phyloP scores from a whole-genome alignment of 805 yeast genomes.

The Lachancea dasiensis region DNA sequence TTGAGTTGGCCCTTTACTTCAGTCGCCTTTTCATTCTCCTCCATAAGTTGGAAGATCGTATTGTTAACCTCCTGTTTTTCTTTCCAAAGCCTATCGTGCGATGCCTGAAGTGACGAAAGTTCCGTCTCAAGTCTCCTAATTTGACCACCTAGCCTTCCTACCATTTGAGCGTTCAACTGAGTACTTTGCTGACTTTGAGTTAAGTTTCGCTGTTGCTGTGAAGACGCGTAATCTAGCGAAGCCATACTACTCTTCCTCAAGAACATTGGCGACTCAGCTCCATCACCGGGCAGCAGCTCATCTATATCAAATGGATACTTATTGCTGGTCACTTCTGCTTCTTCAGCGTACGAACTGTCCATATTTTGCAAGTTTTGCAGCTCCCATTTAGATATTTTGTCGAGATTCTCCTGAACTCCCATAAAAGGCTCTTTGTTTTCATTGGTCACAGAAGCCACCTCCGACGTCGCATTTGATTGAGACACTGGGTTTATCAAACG shows the following conservation, averaged over 20 bases:
- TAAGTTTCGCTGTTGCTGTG: conserved; percentile 5
- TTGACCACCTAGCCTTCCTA: conserved; percentile 68
- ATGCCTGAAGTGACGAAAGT: conserved; percentile 56
- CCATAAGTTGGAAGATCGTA: conserved; percentile 57
- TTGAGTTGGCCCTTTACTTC: conserved; percentile 23
- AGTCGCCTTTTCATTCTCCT: conserved; percentile 39
- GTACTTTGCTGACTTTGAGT: conserved; percentile 5
- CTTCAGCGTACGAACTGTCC: not conserved
- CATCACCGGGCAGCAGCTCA: conserved; percentile 25
- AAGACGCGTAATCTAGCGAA: conserved; percentile 8
- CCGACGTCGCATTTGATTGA: not conserved
- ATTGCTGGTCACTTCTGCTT: not conserved
- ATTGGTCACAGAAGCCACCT: not conserved
- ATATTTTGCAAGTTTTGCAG: conserved; percentile 2
- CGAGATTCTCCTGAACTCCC: conserved; percentile 1
- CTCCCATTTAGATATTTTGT: conserved; percentile 7
- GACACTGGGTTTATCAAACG: not conserved
- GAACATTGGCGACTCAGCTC: conserved; percentile 17
- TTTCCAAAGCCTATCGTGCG: conserved; percentile 43
- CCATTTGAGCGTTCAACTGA: conserved; percentile 43
- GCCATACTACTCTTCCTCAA: conserved; percentile 10
- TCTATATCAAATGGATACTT: conserved; percentile 6
- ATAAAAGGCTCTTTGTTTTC: not conserved
- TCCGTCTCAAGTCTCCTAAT: conserved; percentile 80
- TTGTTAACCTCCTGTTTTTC: conserved; percentile 64